Conservation (phyloP, 768 basidiomycete genomes). For the Rhodocollybia butyracea region DNA sequence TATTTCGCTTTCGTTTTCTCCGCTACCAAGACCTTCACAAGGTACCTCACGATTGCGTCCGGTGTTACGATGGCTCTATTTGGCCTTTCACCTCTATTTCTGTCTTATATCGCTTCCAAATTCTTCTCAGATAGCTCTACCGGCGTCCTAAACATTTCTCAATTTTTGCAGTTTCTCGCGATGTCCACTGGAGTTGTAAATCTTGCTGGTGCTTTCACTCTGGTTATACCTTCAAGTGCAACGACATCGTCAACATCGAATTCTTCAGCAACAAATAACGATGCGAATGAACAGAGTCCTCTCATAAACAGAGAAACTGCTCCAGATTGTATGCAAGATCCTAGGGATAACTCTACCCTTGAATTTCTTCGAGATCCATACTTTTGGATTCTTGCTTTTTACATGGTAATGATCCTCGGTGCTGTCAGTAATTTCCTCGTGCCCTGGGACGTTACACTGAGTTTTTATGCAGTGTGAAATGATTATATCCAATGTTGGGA, state of each 20-base stretch:
- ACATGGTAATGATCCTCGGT: conserved; percentile 57
- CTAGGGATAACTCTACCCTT: conserved; percentile 2
- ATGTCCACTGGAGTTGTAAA: conserved; percentile 51
- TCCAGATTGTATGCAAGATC: not conserved
- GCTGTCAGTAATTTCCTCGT: conserved; percentile 52
- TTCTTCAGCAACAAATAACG: not conserved
- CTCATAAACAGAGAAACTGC: conserved; percentile 8
- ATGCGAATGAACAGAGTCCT: not conserved
- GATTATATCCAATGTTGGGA: conserved; percentile 81
- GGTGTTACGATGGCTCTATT: conserved; percentile 71
- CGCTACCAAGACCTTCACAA: conserved; percentile 68
- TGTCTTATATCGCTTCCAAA: conserved; percentile 59
- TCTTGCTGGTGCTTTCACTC: conserved; percentile 46
- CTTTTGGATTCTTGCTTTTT: conserved; percentile 62
- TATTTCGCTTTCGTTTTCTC: conserved; percentile 77
- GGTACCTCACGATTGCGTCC: conserved; percentile 60
- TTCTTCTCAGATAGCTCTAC: conserved; percentile 51
- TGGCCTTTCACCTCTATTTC: conserved; percentile 77
- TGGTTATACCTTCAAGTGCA: conserved; percentile 21
- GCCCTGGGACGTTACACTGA: too few species aligned
- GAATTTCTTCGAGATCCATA: conserved; percentile 50
- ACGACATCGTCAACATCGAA: not conserved
- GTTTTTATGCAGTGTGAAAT: conserved; percentile 57
- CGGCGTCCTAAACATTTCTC: conserved; percentile 40
- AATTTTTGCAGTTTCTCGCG: conserved; percentile 58